Conservation (phyloP, 2,329 filamentous ascomycete genomes). For the Fusarium odoratissimum region DNA sequence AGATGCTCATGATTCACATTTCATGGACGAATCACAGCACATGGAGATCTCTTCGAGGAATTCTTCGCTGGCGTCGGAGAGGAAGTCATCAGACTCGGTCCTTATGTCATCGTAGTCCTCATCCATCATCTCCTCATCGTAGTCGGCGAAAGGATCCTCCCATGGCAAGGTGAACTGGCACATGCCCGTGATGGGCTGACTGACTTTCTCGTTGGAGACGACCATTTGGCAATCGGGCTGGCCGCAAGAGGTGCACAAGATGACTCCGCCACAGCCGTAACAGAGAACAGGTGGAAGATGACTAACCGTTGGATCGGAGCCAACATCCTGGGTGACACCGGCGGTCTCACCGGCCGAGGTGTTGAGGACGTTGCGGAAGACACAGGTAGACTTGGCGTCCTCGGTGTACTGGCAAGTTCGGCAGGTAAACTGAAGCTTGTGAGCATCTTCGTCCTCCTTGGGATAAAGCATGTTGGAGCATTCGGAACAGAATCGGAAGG, state of each 20-base stretch:
- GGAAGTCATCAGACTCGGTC: conserved; percentile 33
- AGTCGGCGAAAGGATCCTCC: conserved; percentile 52
- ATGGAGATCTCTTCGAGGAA: conserved; percentile 41
- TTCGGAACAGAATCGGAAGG: conserved; percentile 97
- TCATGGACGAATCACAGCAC: conserved; percentile 27
- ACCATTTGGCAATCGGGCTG: conserved; percentile 42
- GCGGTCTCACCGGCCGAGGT: conserved; percentile 94
- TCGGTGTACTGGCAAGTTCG: conserved; percentile 95
- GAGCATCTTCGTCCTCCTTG: conserved; percentile 87
- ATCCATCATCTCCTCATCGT: conserved; percentile 53
- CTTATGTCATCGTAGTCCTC: conserved; percentile 36
- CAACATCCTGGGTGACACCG: conserved; percentile 96
- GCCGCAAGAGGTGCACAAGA: conserved; percentile 57
- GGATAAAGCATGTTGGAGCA: conserved; percentile 99
- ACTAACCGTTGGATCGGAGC: conserved; percentile 98
- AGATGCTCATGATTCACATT: conserved; percentile 31
- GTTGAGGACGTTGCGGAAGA: conserved; percentile 94
- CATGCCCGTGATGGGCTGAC: conserved; percentile 45
- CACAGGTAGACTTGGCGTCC: conserved; percentile 86
- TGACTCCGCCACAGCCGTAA: conserved; percentile 58
- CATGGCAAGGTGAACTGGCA: conserved; percentile 47
- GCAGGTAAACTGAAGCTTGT: conserved; percentile 93
- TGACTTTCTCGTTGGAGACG: conserved; percentile 30
- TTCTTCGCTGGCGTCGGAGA: conserved; percentile 39
- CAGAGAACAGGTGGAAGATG: conserved; percentile 58